A percentile compares a stretch with the other conserved stretches of the same genome.
Evolutionary conservation across 2,329 filamentous ascomycete genomes (phyloP).

Genomic region (Saccharata proteae): DNA sequence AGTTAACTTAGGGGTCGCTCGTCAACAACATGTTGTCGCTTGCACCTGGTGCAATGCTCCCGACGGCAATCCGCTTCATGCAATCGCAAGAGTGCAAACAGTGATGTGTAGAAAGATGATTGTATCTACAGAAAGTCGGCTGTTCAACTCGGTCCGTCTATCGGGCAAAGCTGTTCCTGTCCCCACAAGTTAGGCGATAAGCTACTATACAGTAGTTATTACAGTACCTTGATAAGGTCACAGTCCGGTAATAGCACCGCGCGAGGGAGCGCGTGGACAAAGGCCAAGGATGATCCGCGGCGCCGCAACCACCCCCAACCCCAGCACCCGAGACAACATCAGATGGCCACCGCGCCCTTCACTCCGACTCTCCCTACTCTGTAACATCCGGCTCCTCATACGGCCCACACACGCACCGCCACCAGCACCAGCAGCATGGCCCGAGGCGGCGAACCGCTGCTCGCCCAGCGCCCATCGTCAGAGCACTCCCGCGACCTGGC

Average conservation of each 20-base stretch:
- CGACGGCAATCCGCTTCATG: too few relatives aligned
- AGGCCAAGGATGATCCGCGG: constrained; percentile 5
- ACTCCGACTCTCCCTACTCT: neutral
- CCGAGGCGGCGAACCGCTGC: constrained; percentile 37
- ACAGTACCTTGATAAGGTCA: neutral
- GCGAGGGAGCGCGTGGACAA: constrained; percentile 6
- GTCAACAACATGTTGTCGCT: too few relatives aligned
- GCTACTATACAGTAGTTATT: too few relatives aligned
- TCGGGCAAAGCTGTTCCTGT: too few relatives aligned
- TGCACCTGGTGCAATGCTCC: too few relatives aligned
- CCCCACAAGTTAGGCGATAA: too few relatives aligned
- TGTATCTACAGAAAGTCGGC: too few relatives aligned
- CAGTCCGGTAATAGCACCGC: constrained; percentile 1
- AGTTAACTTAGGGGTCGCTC: too few relatives aligned
- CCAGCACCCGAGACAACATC: neutral
- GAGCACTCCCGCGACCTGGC: constrained; percentile 43
- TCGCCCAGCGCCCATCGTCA: constrained; percentile 44
- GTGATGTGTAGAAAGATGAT: too few relatives aligned
- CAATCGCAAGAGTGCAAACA: too few relatives aligned
- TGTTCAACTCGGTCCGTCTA: too few relatives aligned
- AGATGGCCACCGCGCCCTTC: neutral
- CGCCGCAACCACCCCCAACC: neutral
- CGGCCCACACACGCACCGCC: neutral
- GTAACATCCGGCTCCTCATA: neutral
- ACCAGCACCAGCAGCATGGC: constrained; percentile 19